Evolutionary conservation across 2,329 filamentous ascomycete genomes (phyloP), one percentile per base, ranked within the genome.

Genomic region (Fusarium sarcochroum): DNA sequence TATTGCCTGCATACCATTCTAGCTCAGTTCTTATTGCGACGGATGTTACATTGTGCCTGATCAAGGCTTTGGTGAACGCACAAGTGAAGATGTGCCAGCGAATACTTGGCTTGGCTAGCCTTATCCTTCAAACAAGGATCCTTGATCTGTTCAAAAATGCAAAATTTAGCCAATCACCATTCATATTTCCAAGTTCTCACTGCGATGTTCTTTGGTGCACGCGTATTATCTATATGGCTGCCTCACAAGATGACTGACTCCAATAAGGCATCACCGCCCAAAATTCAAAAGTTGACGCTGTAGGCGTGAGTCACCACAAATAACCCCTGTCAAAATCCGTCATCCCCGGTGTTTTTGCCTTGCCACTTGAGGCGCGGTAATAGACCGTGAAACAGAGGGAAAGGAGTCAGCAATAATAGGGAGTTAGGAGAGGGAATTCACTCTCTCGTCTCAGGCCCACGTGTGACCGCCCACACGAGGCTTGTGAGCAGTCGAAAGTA

Each of bases 41-140:
- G 41, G 46, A 64, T 47, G 66, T 67, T 67, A 37, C 49, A 63
- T 59, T 68, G 66, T 69, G 54, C 66, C 66, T 69, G 66, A 63
- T 67, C 42, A 20, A 47, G 49, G 47, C 41, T 32, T 25, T n/a
- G n/a, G 25, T 66, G n/a, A 63, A 70, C 62, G 51, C 56, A 61
- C 38, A 45, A 62, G 50, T 66, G 61, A 58, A 45, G n/a, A n/a
- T n/a, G n/a, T 32, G 61, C 50, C 45, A 42, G 64, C 50, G 57
- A 38, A 20, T 18, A 30, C 18, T 37, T 4, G 23, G 41, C 25
- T 30, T 32, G 20, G 13, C 42, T 27, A 61, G 40, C 47, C 59
- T 52, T 41, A 40, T 44, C 42, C 13, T 34, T 51, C 32, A 8
- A 14, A 38, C 53, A 52, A 48, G 25, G 23, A 42, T 41, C 40